phyloP scores from a whole-genome alignment of 345 rosid genomes.

The Ceriops tagal region DNA sequence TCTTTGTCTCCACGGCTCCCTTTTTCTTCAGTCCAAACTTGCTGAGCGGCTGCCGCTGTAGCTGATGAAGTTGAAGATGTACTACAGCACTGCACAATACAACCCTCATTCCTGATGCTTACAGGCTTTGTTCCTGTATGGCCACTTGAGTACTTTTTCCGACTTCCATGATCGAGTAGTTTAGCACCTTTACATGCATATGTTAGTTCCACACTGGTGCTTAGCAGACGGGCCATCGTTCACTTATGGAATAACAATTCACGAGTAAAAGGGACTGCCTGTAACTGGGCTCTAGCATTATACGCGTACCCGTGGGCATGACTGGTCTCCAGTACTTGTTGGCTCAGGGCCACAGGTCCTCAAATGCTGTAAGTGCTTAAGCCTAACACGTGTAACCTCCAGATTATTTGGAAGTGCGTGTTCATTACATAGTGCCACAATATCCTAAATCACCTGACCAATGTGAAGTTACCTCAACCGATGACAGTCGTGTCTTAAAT shows the following conservation, averaged over 20 bases:
- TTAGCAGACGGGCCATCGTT: slow-evolving; percentile 10
- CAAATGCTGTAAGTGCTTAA: not conserved
- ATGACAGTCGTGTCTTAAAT: too few relatives aligned
- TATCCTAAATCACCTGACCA: too few relatives aligned
- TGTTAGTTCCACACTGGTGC: not conserved
- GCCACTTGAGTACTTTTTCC: not conserved
- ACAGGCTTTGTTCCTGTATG: not conserved
- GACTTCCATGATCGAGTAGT: not conserved
- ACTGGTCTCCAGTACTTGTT: slow-evolving; percentile 6
- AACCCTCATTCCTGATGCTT: not conserved
- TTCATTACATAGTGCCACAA: too few relatives aligned
- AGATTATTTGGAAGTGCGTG: not conserved
- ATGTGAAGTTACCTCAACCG: too few relatives aligned
- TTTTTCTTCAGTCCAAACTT: not conserved
- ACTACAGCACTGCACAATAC: slow-evolving; percentile 4
- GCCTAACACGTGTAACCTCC: slow-evolving; percentile 7
- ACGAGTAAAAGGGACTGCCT: not conserved
- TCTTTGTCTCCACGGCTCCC: slow-evolving; percentile 5
- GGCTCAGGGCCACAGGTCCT: slow-evolving; percentile 8
- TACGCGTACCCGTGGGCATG: not conserved
- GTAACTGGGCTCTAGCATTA: too few relatives aligned
- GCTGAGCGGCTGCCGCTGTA: slow-evolving; percentile 4
- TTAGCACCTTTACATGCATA: not conserved
- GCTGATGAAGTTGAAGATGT: slow-evolving; percentile 11
- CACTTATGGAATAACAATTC: not conserved